Conservation (phyloP, 2,329 filamentous ascomycete species). For the Claviceps quebecensis region DNA sequence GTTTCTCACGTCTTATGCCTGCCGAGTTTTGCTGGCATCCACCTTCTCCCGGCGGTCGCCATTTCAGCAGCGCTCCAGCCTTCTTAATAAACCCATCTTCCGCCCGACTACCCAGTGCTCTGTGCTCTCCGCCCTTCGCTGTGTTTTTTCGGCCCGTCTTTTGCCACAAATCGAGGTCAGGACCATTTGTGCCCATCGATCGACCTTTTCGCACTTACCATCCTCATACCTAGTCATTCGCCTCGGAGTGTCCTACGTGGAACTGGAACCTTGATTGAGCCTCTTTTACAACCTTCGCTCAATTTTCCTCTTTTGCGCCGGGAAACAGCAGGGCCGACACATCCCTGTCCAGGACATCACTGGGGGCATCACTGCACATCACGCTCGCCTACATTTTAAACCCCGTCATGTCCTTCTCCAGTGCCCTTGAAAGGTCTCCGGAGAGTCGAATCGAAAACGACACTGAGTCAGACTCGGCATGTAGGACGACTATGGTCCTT, state of each 20-base stretch:
- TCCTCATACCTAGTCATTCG: not conserved
- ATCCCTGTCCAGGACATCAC: not conserved
- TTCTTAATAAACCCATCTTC: not conserved
- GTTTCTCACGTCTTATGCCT: too few species aligned
- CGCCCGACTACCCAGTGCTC: constrained; percentile 5
- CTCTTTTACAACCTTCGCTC: not conserved
- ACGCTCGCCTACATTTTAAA: not conserved
- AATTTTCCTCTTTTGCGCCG: not conserved
- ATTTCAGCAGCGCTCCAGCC: not conserved
- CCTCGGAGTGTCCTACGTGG: not conserved
- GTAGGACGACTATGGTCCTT: constrained; percentile 32
- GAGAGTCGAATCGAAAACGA: constrained; percentile 24
- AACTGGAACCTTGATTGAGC: not conserved
- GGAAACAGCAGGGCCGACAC: not conserved
- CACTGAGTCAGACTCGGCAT: constrained; percentile 18
- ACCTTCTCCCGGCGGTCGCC: constrained; percentile 4
- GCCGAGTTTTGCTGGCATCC: constrained; percentile 1
- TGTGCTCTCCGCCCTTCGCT: constrained; percentile 13
- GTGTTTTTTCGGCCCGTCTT: constrained; percentile 4
- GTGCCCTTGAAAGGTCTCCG: constrained; percentile 33
- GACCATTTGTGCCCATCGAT: not conserved
- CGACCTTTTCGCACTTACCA: not conserved
- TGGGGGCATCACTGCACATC: not conserved
- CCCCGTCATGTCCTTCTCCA: constrained; percentile 31
- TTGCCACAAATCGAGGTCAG: not conserved